Conservation (phyloP, 1,139 yeast genomes). For the Yamadazyma siamensis region DNA sequence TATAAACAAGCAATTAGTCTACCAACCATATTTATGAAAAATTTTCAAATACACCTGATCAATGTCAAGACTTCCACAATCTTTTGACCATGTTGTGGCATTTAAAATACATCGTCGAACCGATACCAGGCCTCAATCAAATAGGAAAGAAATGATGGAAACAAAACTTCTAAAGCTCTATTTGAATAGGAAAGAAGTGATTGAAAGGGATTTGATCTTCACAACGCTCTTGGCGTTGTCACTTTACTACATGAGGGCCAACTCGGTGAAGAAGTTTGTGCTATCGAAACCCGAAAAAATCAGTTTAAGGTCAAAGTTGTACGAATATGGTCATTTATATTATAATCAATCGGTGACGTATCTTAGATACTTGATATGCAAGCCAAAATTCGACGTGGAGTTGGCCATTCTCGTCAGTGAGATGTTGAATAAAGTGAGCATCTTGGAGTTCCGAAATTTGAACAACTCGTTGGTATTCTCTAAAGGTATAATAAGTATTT, state of each 20-base stretch:
- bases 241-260: conserved; percentile 19
- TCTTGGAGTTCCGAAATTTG: conserved; percentile 21
- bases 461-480: conserved; percentile 21
- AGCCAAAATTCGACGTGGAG: conserved; percentile 16
- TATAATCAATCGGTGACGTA: conserved; percentile 20
- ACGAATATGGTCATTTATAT: conserved; percentile 17
- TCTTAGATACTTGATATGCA: conserved; percentile 16
- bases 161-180: conserved; percentile 8
- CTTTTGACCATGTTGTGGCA: not conserved
- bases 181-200: conserved; percentile 7
- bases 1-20: too few relatives aligned
- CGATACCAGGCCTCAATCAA: not conserved
- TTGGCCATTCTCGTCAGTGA: conserved; percentile 21
- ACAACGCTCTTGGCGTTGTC: conserved; percentile 19
- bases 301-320: conserved; percentile 12
- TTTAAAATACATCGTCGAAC: not conserved
- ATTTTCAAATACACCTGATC: too few relatives aligned
- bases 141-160: conserved; percentile 5
- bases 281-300: conserved; percentile 6
- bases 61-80: conserved; percentile 1
- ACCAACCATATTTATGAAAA: too few relatives aligned
- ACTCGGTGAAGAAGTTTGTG: conserved; percentile 19
- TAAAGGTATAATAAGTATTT: conserved; percentile 23
- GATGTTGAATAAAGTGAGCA: conserved; percentile 23
- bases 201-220: conserved; percentile 11